These are phyloP conservation scores for Lasiodiplodia citricola DNA, from an alignment of 2,329 filamentous ascomycete genomes.

Conservation along the genomic window DNA sequence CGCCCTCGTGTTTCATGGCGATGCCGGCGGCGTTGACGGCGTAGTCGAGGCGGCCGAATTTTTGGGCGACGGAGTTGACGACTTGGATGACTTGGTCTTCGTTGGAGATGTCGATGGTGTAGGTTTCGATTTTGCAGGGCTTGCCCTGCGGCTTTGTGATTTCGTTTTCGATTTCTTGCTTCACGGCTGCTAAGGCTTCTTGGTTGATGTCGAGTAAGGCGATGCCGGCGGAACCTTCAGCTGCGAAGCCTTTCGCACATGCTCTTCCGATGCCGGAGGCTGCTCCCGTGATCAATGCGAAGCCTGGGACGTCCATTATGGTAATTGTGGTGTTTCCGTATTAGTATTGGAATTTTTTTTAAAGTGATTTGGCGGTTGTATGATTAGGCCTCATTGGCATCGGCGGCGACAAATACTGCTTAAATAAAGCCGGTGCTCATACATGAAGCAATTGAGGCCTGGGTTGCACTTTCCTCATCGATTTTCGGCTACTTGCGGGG, in stretches of 20 bases:
- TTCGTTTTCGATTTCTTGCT: slow-evolving; percentile 26
- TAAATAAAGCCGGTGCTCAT: no score
- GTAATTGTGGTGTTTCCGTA: no score
- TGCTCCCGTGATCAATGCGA: not conserved
- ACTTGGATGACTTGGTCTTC: slow-evolving; percentile 47
- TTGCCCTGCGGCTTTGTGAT: slow-evolving; percentile 23
- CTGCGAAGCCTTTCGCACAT: not conserved
- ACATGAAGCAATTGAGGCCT: no score
- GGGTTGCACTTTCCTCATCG: no score
- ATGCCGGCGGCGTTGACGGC: slow-evolving; percentile 64
- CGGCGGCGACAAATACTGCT: rapidly evolving
- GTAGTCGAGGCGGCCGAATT: slow-evolving; percentile 61
- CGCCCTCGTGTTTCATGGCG: slow-evolving; percentile 49
- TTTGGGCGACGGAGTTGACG: slow-evolving; percentile 31
- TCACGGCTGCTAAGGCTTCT: slow-evolving; percentile 27
- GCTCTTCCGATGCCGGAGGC: not conserved
- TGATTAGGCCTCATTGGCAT: rapidly evolving
- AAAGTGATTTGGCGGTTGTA: no score
- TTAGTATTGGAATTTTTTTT: no score
- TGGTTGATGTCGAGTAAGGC: slow-evolving; percentile 27
- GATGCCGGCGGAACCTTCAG: not conserved
- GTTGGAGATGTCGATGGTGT: not conserved
- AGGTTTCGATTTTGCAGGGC: slow-evolving; percentile 1
- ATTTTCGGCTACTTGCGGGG: no score
- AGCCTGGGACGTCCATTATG: no score